Base-by-base conservation (phyloP, 2,329 filamentous ascomycete genomes). In the Diatrype stigma region DNA sequence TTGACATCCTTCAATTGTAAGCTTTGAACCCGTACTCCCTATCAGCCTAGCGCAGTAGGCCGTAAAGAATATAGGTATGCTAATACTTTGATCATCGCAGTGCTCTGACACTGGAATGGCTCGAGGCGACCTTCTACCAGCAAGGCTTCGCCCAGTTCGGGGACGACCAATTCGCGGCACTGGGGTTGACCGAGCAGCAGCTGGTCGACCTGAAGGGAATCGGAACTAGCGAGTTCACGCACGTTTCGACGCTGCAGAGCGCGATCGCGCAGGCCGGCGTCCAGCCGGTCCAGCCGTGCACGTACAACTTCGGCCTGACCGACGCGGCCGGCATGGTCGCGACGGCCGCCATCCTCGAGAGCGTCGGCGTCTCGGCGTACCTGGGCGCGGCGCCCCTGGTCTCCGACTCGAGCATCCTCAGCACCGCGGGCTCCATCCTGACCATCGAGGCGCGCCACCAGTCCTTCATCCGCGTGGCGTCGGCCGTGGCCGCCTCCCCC, bases 361-460 rank as follows among this genome's bases (percentile, higher is more conserved):
- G 81, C 62, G 79, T 89, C 52, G 86, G 86, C 67, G 79, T 90
- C 30, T 86, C 84, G n/a, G 86, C 86, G 56, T 86, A 85, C 70
- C 80, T 90, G 14, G 87, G 86, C 52, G 87, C 85, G 23, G 86
- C 85, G 14, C 82, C 85, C 4, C 74, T 89, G 30, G 69, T 90
- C 55, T 75, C 79, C 44, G 75, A 77, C 50, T 72, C 76, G 46
- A 74, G 73, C 46, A 80, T 89, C 55, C 81, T 91, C 47, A 74
- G 78, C 53, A 81, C 82, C 19, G 87, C 87, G 2, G 87, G 78
- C 10, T 81, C 81, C 47, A 90, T 91, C 66, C 78, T 89, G 42
- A 87, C 86, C 22, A 79, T 89, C 53, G 87, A 91, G 71, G 78
- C 86, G 26, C 80, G 87, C 52, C 87, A 91, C 71, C 85, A 89